These are phyloP conservation scores for Vitis hybrid DNA, from an alignment of 177 flowering plant genomes.

Conservation along the genomic window DNA sequence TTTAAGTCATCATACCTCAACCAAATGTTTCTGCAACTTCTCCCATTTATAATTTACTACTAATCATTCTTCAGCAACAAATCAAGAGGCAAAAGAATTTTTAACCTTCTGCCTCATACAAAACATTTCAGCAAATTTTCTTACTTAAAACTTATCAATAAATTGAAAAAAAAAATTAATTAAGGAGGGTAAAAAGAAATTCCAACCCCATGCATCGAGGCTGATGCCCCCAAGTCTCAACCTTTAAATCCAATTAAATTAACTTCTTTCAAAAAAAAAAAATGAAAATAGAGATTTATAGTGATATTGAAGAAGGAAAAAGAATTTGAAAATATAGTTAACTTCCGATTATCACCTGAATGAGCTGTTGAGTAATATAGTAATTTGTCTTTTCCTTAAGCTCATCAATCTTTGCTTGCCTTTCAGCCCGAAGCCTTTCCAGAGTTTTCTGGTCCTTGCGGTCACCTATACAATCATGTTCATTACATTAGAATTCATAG, in stretches of 20 bases:
- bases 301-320: background rate
- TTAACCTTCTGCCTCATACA: background rate
- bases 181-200: background rate
- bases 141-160: background rate
- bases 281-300: background rate
- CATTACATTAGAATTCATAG: background rate
- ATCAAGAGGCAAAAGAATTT: background rate
- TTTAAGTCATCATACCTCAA: background rate
- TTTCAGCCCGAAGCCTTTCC: conserved; percentile 80
- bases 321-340: background rate
- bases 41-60: background rate
- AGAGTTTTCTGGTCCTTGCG: conserved; percentile 80
- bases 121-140: background rate
- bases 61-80: background rate
- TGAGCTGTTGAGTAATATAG: conserved; percentile 86
- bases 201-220: background rate
- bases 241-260: background rate
- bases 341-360: conserved; percentile 57
- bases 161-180: background rate
- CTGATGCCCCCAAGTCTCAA: background rate
- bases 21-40: background rate
- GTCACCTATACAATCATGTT: conserved; percentile 48
- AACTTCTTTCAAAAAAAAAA: too few relatives aligned
- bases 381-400: conserved; percentile 94
- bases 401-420: conserved; percentile 87